These are phyloP conservation scores for Russula foetens DNA, from an alignment of 768 basidiomycete species.

Conservation along the genomic window DNA sequence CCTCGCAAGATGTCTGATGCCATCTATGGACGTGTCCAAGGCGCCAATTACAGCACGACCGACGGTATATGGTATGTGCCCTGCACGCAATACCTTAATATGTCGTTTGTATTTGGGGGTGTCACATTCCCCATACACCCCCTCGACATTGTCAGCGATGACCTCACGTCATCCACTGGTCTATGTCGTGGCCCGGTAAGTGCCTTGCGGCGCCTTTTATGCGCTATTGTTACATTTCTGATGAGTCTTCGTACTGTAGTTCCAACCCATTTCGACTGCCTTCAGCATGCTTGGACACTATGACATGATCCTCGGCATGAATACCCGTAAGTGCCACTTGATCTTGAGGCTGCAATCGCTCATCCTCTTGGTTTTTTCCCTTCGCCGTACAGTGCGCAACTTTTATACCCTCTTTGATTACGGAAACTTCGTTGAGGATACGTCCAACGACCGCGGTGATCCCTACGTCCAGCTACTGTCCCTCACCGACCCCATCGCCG, in stretches of 20 bases:
- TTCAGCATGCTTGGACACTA: slow-evolving; percentile 72
- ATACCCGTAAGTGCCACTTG: slow-evolving; percentile 46
- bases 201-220: slow-evolving; percentile 5
- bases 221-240: background rate
- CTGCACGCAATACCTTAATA: slow-evolving; percentile 62
- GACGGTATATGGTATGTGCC: slow-evolving; percentile 64
- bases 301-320: slow-evolving; percentile 80
- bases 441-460: slow-evolving; percentile 36
- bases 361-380: slow-evolving; percentile 3
- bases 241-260: slow-evolving; percentile 33
- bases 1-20: slow-evolving; percentile 69
- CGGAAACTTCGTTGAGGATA: slow-evolving; percentile 54
- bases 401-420: slow-evolving; percentile 64
- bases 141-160: slow-evolving; percentile 56
- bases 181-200: slow-evolving; percentile 64
- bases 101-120: slow-evolving; percentile 69
- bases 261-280: slow-evolving; percentile 77
- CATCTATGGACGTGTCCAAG: slow-evolving; percentile 72
- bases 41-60: slow-evolving; percentile 52
- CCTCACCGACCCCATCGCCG: slow-evolving; percentile 41
- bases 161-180: slow-evolving; percentile 33
- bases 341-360: background rate
- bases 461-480: slow-evolving; percentile 70
- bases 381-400: slow-evolving; percentile 52
- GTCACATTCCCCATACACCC: slow-evolving; percentile 64